These are phyloP conservation scores for Heracleum sosnowskyi DNA, from an alignment of 129 eudicot species.

Conservation along the genomic window DNA sequence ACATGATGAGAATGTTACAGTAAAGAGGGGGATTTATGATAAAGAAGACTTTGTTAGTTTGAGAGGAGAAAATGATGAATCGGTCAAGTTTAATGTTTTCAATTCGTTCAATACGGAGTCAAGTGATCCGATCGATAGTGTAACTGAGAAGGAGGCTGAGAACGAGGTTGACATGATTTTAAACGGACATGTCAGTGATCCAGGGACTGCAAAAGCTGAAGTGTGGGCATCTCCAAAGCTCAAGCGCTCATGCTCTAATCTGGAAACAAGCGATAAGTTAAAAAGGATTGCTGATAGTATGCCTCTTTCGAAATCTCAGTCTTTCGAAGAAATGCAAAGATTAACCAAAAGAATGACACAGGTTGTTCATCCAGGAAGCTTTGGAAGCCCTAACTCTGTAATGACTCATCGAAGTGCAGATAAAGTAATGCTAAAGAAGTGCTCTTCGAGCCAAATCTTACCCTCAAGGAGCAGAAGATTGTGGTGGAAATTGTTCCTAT, in stretches of 20 bases:
- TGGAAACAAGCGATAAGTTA: constrained; percentile 43
- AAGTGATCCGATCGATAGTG: constrained; percentile 12
- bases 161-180: constrained; percentile 10
- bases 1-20: constrained; percentile 31
- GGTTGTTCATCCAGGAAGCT: constrained; percentile 12
- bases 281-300: constrained; percentile 20
- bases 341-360: constrained; percentile 26
- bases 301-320: constrained; percentile 31
- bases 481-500: constrained; percentile 92
- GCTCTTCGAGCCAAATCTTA: constrained; percentile 73
- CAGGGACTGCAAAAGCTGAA: constrained; percentile 43
- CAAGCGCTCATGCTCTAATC: constrained; percentile 64
- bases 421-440: constrained; percentile 69
- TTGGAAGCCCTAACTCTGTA: constrained; percentile 48
- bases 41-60: constrained; percentile 16
- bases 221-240: constrained; percentile 58
- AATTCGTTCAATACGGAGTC: constrained; percentile 22
- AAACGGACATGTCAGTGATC: constrained; percentile 71
- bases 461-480: constrained; percentile 74
- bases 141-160: constrained; percentile 14
- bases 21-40: constrained; percentile 30
- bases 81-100: neutral
- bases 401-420: constrained; percentile 57
- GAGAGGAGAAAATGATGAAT: constrained; percentile 25
- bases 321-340: constrained; percentile 57